Evolutionary conservation across 371 early-diverging fungal genomes (phyloP).

Genomic region (Apophysomyces sp.): DNA sequence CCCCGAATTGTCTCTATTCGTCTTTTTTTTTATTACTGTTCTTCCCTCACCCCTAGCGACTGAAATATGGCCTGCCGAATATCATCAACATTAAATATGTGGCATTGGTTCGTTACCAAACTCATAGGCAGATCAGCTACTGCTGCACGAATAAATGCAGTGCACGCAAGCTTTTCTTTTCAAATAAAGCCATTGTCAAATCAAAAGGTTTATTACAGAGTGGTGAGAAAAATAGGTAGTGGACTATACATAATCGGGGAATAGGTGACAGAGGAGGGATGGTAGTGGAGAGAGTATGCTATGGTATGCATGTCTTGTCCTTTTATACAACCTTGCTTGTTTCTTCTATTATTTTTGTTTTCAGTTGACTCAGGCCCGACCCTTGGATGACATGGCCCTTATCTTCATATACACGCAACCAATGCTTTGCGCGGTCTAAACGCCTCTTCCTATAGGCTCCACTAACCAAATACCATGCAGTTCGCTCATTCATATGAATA

Average conservation of each 20-base stretch:
- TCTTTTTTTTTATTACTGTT: too few species aligned
- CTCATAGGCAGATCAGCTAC: too few species aligned
- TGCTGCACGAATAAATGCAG: too few species aligned
- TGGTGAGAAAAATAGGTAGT: not conserved
- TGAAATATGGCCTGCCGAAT: too few species aligned
- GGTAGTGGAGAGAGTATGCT: not conserved
- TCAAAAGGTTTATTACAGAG: not conserved
- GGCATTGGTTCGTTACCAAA: too few species aligned
- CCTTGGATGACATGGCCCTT: not conserved
- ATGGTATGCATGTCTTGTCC: not conserved
- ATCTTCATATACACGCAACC: constrained; percentile 25
- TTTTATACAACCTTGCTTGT: not conserved
- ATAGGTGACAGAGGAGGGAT: not conserved
- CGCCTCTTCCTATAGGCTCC: constrained; percentile 18
- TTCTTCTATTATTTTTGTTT: not conserved
- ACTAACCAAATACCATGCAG: constrained; percentile 31
- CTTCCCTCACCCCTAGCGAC: too few species aligned
- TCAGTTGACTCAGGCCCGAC: not conserved
- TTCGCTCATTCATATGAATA: constrained; percentile 32
- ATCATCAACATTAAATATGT: too few species aligned
- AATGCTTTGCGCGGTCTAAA: constrained; percentile 18
- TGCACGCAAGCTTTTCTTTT: too few species aligned
- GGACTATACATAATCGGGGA: not conserved
- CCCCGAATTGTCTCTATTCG: too few species aligned
- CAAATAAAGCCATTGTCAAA: not conserved